Base-by-base conservation (phyloP, 441 rosid genomes). In the Mallotus repandus region DNA sequence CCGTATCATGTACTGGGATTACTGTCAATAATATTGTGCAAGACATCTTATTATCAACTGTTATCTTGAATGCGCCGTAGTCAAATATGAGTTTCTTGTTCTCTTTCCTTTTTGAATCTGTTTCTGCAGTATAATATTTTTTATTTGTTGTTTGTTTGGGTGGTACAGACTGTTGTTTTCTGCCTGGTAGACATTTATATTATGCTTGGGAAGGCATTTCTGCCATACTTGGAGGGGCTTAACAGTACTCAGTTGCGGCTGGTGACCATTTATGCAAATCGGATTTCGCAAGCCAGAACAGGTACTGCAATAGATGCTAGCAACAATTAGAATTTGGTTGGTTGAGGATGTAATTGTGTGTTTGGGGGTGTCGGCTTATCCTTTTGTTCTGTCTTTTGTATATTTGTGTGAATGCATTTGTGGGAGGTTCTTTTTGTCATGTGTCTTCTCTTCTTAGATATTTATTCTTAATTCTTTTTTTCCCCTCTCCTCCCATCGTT, bases 101-200 rank as follows among this genome's bases (percentile, higher is more conserved):
- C 12, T 32, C n/a, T 50, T 49, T n/a, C 10, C 15, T 13, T 15
- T 5, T 5, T 35, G n/a, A 12, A 22, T 66, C 2, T 60, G n/a
- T 22, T 59, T 7, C 25, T 57, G 32, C 7, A 22, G 8, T 54
- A 21, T 60, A 7, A 2, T 32, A 16, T 13, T 45, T 65, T 19
- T 11, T 69, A 12, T 16, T 67, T 67, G 41, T 48, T 67, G 61
- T 45, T 21, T 65, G 56, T 68, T 29, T 69, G 70, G 68, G 54
- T 46, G 79, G 56, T 77, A 73, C 93, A 96, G 99, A 89, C 97
- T 0, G 99, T 96, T 60, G 99, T 96, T 74, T 93, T 93, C 89
- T 96, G 99, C 81, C 81, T 96, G 77, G 99, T 96, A 85, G 99
- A 96, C 81, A 92, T 93, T 62, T 96, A 96, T 62, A 96, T 96